Percentiles rank a stretch among this genome's conserved stretches.
phyloP scores from a whole-genome alignment of 2,329 filamentous ascomycete genomes.

The Ambrosiella xylebori region DNA sequence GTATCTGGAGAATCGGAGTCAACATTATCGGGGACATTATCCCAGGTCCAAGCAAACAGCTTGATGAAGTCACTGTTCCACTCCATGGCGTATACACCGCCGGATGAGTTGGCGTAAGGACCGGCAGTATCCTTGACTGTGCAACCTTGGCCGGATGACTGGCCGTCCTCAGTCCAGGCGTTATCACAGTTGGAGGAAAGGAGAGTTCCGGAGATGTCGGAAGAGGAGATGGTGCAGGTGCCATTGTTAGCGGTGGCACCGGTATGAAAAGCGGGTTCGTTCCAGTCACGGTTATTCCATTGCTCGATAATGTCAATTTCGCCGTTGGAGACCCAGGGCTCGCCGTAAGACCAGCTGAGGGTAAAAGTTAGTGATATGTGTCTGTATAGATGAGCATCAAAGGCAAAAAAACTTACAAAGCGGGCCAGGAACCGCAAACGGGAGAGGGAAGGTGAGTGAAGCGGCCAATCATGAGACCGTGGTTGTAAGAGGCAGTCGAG shows the following conservation, averaged over 20 bases:
- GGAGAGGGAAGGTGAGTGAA: conserved; percentile 50
- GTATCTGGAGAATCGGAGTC: conserved; percentile 37
- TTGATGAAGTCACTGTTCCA: conserved; percentile 26
- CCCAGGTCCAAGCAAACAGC: conserved; percentile 25
- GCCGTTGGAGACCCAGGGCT: conserved; percentile 41
- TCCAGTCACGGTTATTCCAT: conserved; percentile 37
- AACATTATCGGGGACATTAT: conserved; percentile 21
- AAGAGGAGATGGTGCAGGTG: conserved; percentile 20
- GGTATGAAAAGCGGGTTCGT: conserved; percentile 44
- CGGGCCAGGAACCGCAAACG: conserved; percentile 55
- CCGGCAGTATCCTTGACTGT: conserved; percentile 22
- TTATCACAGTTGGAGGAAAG: conserved; percentile 26
- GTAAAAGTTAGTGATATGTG: not conserved
- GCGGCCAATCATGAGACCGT: conserved; percentile 52
- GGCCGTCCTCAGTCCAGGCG: conserved; percentile 9
- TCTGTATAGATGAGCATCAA: not conserved
- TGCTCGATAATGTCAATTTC: conserved; percentile 55
- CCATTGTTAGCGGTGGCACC: conserved; percentile 19
- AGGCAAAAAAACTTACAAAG: conserved; percentile 30
- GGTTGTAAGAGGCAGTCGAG: conserved; percentile 43
- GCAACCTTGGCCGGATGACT: conserved; percentile 25
- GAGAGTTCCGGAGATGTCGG: conserved; percentile 20
- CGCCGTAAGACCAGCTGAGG: conserved; percentile 30
- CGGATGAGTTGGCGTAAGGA: conserved; percentile 22
- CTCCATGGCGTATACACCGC: conserved; percentile 28